Evolutionary conservation across 2,329 filamentous ascomycete species (phyloP).

Genomic region (Calycina herbarum): DNA sequence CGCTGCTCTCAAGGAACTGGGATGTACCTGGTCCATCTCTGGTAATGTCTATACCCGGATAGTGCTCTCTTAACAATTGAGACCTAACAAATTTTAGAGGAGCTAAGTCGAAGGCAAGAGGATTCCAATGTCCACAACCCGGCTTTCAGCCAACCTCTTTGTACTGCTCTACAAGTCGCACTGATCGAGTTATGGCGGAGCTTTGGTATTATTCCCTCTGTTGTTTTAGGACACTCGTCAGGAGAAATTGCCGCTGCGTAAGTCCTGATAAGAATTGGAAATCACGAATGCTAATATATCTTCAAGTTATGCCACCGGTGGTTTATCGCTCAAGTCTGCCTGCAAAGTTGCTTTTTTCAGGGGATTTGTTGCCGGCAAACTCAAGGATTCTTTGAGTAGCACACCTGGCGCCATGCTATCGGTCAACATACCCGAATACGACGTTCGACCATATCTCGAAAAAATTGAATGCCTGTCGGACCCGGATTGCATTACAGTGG

Average conservation of each 20-base stretch:
- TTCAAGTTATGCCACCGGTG: constrained; percentile 21
- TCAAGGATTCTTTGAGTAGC: background rate
- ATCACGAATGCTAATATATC: background rate
- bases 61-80: background rate
- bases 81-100: background rate
- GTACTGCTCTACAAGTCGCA: constrained; percentile 30
- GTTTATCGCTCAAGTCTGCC: constrained; percentile 19
- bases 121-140: background rate
- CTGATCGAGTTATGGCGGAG: constrained; percentile 26
- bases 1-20: background rate
- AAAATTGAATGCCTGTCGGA: constrained; percentile 5
- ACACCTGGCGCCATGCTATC: constrained; percentile 53
- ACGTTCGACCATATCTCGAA: background rate
- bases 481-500: constrained; percentile 35
- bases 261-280: background rate
- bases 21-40: background rate
- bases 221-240: constrained; percentile 33
- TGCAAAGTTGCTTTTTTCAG: constrained; percentile 20
- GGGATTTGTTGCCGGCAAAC: constrained; percentile 22
- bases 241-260: constrained; percentile 41
- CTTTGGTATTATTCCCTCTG: constrained; percentile 22
- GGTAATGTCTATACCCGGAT: background rate
- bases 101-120: background rate
- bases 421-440: constrained; percentile 40
- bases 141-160: constrained; percentile 20